A percentile compares a stretch with the other conserved stretches of the same genome.
These are phyloP conservation scores for Phialophora verrucosa DNA, from an alignment of 2,329 filamentous ascomycete genomes.

Conservation along the genomic window DNA sequence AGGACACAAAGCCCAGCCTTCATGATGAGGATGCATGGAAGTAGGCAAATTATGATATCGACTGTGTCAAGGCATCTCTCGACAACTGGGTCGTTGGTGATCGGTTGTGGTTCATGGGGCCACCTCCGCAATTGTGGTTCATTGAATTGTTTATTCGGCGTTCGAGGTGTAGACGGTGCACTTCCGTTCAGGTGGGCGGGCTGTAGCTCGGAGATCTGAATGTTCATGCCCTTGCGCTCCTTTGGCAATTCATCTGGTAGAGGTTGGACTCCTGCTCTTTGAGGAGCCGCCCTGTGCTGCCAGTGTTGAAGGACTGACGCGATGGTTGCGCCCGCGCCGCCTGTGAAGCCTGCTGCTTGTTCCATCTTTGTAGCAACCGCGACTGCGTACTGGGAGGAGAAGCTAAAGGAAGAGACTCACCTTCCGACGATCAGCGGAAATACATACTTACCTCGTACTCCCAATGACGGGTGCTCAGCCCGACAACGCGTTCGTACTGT, in stretches of 20 bases:
- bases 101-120: slow-evolving; percentile 21
- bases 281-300: slow-evolving; percentile 9
- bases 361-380: slow-evolving; percentile 6
- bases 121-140: slow-evolving; percentile 14
- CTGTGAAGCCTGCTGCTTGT: slow-evolving; percentile 15
- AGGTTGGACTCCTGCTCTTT: slow-evolving; percentile 16
- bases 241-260: slow-evolving; percentile 10
- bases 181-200: background rate
- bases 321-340: slow-evolving; percentile 11
- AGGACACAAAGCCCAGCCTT: slow-evolving; percentile 24
- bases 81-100: slow-evolving; percentile 22
- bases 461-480: background rate
- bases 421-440: background rate
- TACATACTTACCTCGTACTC: background rate
- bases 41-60: slow-evolving; percentile 14
- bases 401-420: background rate
- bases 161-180: slow-evolving; percentile 2
- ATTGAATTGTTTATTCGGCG: slow-evolving; percentile 9
- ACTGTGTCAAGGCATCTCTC: slow-evolving; percentile 17
- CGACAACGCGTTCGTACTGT: background rate
- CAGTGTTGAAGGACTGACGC: slow-evolving; percentile 22
- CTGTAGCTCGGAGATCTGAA: slow-evolving; percentile 14
- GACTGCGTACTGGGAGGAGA: background rate
- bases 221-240: slow-evolving; percentile 3
- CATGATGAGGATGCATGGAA: slow-evolving; percentile 18